Percentiles rank a stretch among this genome's conserved stretches.
Evolutionary conservation across 495 filamentous ascomycete species (phyloP).

Genomic region (Aspergillus indologenus): DNA sequence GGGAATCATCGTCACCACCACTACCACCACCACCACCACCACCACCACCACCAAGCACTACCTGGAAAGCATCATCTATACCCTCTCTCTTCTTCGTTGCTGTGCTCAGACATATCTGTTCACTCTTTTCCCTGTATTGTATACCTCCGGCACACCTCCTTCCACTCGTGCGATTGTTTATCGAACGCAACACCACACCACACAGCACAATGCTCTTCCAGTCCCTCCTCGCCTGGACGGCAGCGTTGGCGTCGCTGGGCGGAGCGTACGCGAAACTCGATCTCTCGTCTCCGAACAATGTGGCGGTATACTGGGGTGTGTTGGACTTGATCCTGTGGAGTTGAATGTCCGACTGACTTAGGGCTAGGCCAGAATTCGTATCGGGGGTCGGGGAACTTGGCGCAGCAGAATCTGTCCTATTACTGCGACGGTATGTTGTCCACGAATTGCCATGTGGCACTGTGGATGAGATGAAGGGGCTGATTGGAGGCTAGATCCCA

Average conservation of each 20-base stretch:
- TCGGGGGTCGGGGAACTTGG: slow-evolving; percentile 37
- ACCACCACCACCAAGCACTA: too few species aligned
- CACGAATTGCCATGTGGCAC: not conserved
- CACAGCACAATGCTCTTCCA: slow-evolving; percentile 28
- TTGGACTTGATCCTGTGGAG: not conserved
- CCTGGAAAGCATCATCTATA: too few species aligned
- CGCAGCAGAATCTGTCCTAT: slow-evolving; percentile 51
- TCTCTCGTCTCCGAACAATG: slow-evolving; percentile 43
- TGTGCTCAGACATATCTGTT: too few species aligned
- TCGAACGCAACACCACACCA: not conserved
- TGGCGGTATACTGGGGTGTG: slow-evolving; percentile 63
- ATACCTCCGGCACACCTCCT: too few species aligned
- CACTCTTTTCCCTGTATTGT: too few species aligned
- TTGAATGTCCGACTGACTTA: not conserved
- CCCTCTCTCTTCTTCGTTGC: too few species aligned
- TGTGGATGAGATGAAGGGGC: not conserved
- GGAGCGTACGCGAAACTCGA: slow-evolving; percentile 43
- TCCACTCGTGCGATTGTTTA: too few species aligned
- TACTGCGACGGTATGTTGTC: slow-evolving; percentile 58
- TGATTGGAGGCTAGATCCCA: slow-evolving; percentile 22
- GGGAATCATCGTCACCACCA: not conserved
- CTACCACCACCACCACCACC: too few species aligned
- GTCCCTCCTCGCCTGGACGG: slow-evolving; percentile 24
- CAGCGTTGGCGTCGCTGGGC: slow-evolving; percentile 29
- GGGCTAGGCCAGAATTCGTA: slow-evolving; percentile 57